Base-by-base conservation (phyloP, 2,329 filamentous ascomycete genomes). In the Cadophora sp. region DNA sequence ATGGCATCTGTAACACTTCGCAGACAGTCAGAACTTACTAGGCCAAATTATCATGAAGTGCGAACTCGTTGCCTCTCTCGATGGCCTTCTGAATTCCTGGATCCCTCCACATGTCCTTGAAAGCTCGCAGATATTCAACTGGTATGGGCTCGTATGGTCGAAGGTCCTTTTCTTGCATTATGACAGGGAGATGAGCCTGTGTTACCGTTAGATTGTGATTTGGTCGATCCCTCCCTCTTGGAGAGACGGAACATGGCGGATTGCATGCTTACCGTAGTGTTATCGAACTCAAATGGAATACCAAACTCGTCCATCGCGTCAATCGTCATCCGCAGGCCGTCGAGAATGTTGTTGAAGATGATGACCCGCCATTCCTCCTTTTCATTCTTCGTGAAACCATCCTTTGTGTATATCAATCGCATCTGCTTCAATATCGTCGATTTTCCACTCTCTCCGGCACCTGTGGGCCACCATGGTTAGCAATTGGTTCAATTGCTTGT, bases 341-440 rank as follows among this genome's bases (percentile, higher is more conserved):
- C 92, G 62, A 97, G 85, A 73, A 98, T 87, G 80, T 99, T 99
- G 81, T 91, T 94, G 81, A 97, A 98, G 73, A 98, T 94, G 76
- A 97, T 94, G 19, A 94, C 92, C 75, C 96, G 94, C 87, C 93
- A 97, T 84, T 97, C 93, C 73, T 97, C 89, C 80, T 94, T 92
- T 80, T 98, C 96, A 72, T 88, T 89, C 76, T 92, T 92, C 77
- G 89, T 93, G 83, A 98, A 98, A 62, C 96, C 95, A 64, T 77
- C 74, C 80, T 94, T 90, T 16, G 93, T 90, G 80, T 98, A 96
- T 75, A 99, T 97, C 80, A 99, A 90, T 80, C 95, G 95, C 96
- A 99, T 98, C 85, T 98, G 95, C 84, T 98, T 98, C 73, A 98
- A 88, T 68, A 98, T 94, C 1, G 95, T 98, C 9, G 95, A 97